Evolutionary conservation across 1,284 basidiomycete species (phyloP), one percentile per base, ranked within the genome.

Genomic region (Irpex sp.): DNA sequence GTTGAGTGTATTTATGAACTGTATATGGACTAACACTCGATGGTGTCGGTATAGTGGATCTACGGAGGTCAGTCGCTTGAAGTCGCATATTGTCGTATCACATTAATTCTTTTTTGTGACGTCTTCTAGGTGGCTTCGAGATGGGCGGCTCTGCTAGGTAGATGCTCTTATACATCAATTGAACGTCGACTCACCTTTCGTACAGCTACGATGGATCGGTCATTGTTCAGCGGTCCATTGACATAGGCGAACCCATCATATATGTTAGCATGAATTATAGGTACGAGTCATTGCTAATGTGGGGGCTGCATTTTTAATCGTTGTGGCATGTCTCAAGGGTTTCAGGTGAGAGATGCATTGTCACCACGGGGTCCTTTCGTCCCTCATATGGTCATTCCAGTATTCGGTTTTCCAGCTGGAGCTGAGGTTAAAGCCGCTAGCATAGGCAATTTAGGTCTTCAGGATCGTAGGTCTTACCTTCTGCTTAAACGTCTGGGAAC

Each of bases 181-280:
- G 49, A 17, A 9, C 21, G 8, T 17, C 17, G 13, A 17, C 49
- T 52, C 13, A 40, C 6, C 9, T 36, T 15, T n/a, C n/a, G 11
- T 5, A 26, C 5, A 58, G 66, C 31, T 71, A 66, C 65, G 31
- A 64, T 37, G 65, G 68, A 49, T 52, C 5, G 49, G 49, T 51
- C n/a, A 79, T 86, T 54, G 84, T 86, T 1, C 69, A 77, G 36
- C 77, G 80, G 13, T 85, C 84, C 2, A 72, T 84, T 17, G 61
- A 66, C 34, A 65, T 72, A 5, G 58, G 61, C 21, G 55, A 69
- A 40, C 73, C 73, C 3, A 58, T 73, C n/a, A 66, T 73, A 36
- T 72, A 69, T 47, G 70, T 74, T 36, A 68, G 66, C 40, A 68
- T 73, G 58, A 74, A 74, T 59, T 72, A 73, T 60, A 62, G 72